phyloP scores from a whole-genome alignment of 2,329 filamentous ascomycete species.

The Aspergillus sp. region DNA sequence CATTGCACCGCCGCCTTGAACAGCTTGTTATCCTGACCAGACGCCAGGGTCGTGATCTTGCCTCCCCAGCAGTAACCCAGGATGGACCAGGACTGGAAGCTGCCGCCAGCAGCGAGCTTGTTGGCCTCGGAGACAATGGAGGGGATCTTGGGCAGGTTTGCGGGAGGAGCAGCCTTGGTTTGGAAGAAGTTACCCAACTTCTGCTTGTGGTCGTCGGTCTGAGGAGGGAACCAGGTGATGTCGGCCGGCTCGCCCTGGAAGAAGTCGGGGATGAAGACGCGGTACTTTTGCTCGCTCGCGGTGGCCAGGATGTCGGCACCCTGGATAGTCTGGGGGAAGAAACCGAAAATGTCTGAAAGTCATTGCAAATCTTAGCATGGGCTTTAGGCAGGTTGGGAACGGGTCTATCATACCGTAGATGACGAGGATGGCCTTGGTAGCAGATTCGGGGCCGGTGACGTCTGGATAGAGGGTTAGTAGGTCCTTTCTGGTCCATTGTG shows the following conservation, averaged over 20 bases:
- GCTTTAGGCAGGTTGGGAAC: background rate
- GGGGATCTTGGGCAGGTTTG: constrained; percentile 57
- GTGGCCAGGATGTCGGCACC: constrained; percentile 64
- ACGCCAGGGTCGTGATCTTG: constrained; percentile 59
- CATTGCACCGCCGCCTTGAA: constrained; percentile 61
- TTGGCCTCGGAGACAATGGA: constrained; percentile 58
- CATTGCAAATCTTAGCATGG: background rate
- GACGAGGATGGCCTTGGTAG: constrained; percentile 59
- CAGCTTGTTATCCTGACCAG: constrained; percentile 48
- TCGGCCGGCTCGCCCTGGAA: constrained; percentile 74
- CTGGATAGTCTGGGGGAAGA: constrained; percentile 64
- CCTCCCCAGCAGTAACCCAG: constrained; percentile 64
- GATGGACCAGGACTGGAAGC: constrained; percentile 59
- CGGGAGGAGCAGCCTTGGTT: constrained; percentile 58
- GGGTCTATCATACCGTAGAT: constrained; percentile 47
- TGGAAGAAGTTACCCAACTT: constrained; percentile 63
- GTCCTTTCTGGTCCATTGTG: background rate
- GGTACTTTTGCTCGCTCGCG: constrained; percentile 67
- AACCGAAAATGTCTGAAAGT: constrained; percentile 60
- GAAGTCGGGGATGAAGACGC: constrained; percentile 89
- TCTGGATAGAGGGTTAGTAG: constrained; percentile 40
- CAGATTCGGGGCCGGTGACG: constrained; percentile 57
- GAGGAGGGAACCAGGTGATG: constrained; percentile 62
- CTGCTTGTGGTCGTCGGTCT: constrained; percentile 61
- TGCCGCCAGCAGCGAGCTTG: constrained; percentile 41